These are phyloP conservation scores for Nakazawaea populi DNA, from an alignment of 805 yeast species.

Conservation along the genomic window DNA sequence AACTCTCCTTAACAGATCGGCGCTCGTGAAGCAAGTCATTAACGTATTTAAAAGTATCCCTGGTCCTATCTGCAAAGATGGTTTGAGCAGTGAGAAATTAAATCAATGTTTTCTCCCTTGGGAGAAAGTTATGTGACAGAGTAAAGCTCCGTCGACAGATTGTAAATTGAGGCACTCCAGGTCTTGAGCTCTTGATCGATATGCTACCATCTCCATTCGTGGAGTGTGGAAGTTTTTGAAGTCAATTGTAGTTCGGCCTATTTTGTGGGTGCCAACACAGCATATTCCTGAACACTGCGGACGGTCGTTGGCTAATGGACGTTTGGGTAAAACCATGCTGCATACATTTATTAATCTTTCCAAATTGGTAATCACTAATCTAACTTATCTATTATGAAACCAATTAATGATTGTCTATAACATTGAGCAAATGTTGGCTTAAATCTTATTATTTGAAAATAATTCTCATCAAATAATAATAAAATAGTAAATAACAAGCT, in stretches of 20 bases:
- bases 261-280: constrained; percentile 62
- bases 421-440: no score
- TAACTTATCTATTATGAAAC: no score
- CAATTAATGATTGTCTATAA: no score
- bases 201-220: background rate
- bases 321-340: constrained; percentile 99
- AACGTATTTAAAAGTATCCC: constrained; percentile 22
- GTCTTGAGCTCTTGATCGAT: constrained; percentile 49
- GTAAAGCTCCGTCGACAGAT: constrained; percentile 96
- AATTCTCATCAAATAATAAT: no score
- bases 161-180: constrained; percentile 56
- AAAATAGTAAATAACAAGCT: no score
- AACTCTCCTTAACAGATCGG: constrained; percentile 47
- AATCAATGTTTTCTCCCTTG: constrained; percentile 18
- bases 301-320: constrained; percentile 87
- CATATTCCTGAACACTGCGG: constrained; percentile 99
- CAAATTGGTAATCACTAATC: no score
- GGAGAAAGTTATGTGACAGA: constrained; percentile 55
- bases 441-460: background rate
- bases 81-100: constrained; percentile 29
- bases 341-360: constrained; percentile 49
- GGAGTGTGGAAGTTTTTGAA: no score
- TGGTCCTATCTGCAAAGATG: constrained; percentile 23
- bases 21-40: constrained; percentile 65
- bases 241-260: constrained; percentile 60